These are phyloP conservation scores for Flaveria ramosissima DNA, from an alignment of 129 eudicot genomes.

Conservation along the genomic window DNA sequence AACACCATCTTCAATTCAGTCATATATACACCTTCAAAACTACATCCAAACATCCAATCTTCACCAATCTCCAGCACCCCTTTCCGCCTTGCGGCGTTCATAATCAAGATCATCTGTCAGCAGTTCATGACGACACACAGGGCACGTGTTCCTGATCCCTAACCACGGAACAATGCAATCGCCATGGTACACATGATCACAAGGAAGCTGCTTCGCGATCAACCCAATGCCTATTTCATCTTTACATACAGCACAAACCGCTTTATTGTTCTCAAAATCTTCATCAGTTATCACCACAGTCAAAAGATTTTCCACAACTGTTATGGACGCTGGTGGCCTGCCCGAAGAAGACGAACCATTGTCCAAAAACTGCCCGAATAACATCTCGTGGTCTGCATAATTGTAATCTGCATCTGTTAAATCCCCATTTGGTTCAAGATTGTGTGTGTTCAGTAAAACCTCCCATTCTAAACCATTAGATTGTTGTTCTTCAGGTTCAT, in stretches of 20 bases:
- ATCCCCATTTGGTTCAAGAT: constrained; percentile 40
- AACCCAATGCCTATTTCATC: constrained; percentile 63
- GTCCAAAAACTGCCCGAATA: constrained; percentile 64
- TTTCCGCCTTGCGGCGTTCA: constrained; percentile 48
- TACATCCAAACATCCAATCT: constrained; percentile 15
- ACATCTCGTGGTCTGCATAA: constrained; percentile 48
- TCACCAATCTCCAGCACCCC: constrained; percentile 32
- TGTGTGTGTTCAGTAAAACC: constrained; percentile 43
- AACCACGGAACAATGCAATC: constrained; percentile 80
- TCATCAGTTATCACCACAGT: constrained; percentile 40
- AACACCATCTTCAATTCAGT: constrained; percentile 29
- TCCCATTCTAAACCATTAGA: constrained; percentile 47
- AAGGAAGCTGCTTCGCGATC: constrained; percentile 54
- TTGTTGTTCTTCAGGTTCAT: constrained; percentile 25
- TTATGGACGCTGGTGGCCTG: constrained; percentile 63
- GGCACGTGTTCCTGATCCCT: constrained; percentile 71
- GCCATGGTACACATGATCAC: constrained; percentile 63
- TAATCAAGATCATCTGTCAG: constrained; percentile 74
- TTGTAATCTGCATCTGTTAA: constrained; percentile 35
- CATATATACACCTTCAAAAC: constrained; percentile 28
- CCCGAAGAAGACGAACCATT: constrained; percentile 40
- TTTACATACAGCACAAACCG: constrained; percentile 72
- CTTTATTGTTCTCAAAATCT: constrained; percentile 41
- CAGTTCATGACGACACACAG: constrained; percentile 71
- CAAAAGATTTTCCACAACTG: constrained; percentile 44